Base-by-base conservation (phyloP, 1,284 basidiomycete species). In the Filobasidium uniguttulatum region DNA sequence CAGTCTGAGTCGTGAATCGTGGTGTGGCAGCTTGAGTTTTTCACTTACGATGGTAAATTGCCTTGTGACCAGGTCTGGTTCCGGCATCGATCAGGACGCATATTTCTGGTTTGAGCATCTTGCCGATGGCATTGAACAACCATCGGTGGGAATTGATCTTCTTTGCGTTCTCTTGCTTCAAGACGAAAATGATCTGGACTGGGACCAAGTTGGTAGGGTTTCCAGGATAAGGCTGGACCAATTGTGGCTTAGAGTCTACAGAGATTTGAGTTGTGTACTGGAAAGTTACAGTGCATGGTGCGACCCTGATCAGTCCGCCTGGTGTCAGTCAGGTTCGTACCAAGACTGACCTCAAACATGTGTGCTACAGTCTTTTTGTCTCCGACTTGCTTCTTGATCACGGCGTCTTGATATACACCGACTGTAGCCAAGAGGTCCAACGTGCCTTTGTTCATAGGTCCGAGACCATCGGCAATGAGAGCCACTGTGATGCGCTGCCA, bases 101-200 rank as follows among this genome's bases (percentile, higher is more conserved):
- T 35, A 83, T 81, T 60, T 93, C 85, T 6, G 89, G 89, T 77
- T 90, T 62, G 45, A 94, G 71, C 60, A 86, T 84, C 56, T 75
- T 78, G 0, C 89, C 91, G 49, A 98, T 82, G 6, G 88, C 93
- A 61, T 97, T 96, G 76, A 98, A 98, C 28, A 98, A 75, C 93
- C 93, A 98, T 45, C 93, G 81, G 57, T 76, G 75, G 35, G 67
- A 88, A 63, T 93, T 94, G 72, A 94, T 93, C 74, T 94, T 94
- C 75, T 94, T 94, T 63, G 89, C 83, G 69, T 97, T 97, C 73
- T 94, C 88, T 30, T 89, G 88, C 71, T 97, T 97, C 59, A 97
- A 73, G 50, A 90, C 82, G 56, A 97, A 80, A 57, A 97, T 94
- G 59, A 97, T 85, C 65, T 94, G 89, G 2, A 97, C 90, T 0